phyloP scores from a whole-genome alignment of 495 filamentous ascomycete species.

The Hypoxylon cercidicola region DNA sequence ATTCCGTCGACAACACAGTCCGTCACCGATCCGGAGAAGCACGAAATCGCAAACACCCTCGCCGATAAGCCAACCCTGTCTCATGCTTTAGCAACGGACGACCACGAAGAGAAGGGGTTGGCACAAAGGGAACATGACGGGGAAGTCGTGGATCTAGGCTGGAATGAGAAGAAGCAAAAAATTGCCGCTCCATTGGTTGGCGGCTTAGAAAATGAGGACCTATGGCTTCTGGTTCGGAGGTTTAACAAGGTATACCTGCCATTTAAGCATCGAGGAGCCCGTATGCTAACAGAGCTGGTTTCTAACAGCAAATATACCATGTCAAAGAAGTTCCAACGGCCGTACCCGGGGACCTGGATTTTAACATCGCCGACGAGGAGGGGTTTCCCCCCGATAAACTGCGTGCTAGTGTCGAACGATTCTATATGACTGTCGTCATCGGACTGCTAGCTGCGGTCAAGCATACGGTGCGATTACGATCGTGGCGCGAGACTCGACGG shows the following conservation, averaged over 20 bases:
- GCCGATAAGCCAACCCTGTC: slow-evolving; percentile 50
- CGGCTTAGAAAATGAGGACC: slow-evolving; percentile 81
- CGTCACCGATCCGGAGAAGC: slow-evolving; percentile 33
- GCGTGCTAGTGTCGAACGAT: slow-evolving; percentile 79
- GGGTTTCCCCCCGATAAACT: slow-evolving; percentile 90
- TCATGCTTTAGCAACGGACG: slow-evolving; percentile 48
- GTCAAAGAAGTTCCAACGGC: slow-evolving; percentile 72
- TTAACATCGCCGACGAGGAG: slow-evolving; percentile 83
- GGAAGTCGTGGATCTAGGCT: slow-evolving; percentile 74
- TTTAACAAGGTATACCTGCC: slow-evolving; percentile 77
- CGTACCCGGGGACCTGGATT: slow-evolving; percentile 70
- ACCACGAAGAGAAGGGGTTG: slow-evolving; percentile 48
- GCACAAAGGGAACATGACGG: slow-evolving; percentile 47
- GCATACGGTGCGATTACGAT: slow-evolving; percentile 79
- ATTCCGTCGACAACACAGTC: slow-evolving; percentile 46
- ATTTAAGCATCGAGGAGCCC: not conserved
- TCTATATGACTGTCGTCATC: slow-evolving; percentile 85
- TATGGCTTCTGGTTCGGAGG: slow-evolving; percentile 81
- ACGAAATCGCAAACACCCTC: slow-evolving; percentile 42
- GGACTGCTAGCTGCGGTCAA: slow-evolving; percentile 72
- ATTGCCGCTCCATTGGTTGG: slow-evolving; percentile 73
- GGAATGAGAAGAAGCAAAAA: slow-evolving; percentile 69
- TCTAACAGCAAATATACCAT: slow-evolving; percentile 82
- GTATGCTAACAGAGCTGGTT: slow-evolving; percentile 5
- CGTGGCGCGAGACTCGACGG: slow-evolving; percentile 78